Conservation (phyloP, 176 grass and related monocot genomes). For the Carex pumila region DNA sequence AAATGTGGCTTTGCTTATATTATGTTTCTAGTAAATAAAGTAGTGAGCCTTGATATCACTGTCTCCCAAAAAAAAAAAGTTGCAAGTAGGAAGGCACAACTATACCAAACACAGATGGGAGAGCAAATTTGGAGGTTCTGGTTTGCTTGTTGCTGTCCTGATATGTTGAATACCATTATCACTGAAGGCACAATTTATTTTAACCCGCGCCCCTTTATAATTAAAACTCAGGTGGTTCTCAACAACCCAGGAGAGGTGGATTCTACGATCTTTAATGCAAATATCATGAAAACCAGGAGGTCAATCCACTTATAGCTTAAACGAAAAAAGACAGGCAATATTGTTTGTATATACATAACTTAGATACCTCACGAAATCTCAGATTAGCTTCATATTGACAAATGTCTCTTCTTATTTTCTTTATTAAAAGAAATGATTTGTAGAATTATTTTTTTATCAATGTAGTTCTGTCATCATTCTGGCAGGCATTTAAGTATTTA, state of each 20-base stretch:
- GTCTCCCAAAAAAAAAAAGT: no score
- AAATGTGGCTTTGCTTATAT: neutral
- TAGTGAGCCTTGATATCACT: no score
- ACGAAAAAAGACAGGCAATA: neutral
- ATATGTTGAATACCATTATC: no score
- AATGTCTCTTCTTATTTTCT: neutral
- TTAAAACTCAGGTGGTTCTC: constrained; percentile 35
- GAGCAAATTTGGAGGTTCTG: neutral
- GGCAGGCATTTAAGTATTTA: neutral
- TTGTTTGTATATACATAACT: constrained; percentile 15
- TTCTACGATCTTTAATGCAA: constrained; percentile 62
- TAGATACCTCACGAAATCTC: constrained; percentile 13
- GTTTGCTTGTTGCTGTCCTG: neutral
- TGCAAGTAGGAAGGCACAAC: neutral
- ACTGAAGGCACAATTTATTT: no score
- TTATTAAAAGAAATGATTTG: neutral
- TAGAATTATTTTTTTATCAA: neutral
- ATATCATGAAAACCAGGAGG: neutral
- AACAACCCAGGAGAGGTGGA: constrained; percentile 42
- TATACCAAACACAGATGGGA: neutral
- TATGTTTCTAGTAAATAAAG: no score
- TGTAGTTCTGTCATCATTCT: neutral
- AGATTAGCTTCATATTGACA: neutral
- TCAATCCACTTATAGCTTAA: neutral
- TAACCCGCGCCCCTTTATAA: neutral